phyloP scores from a whole-genome alignment of 768 basidiomycete species.

The Clitopilus passeckerianus region DNA sequence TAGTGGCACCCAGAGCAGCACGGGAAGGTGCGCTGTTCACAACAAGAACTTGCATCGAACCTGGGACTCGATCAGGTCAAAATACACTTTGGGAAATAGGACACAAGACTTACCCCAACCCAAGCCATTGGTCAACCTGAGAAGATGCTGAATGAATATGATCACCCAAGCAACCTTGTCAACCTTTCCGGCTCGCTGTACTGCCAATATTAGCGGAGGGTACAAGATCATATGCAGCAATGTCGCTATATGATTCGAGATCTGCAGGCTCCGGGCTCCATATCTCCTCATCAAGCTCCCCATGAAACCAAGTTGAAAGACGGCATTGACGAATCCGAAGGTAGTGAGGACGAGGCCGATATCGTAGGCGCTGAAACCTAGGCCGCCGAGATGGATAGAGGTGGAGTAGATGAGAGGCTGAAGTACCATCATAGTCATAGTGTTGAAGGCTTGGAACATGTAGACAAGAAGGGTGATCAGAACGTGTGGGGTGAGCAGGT shows the following conservation, averaged over 20 bases:
- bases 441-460: constrained; percentile 45
- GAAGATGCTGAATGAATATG: constrained; percentile 25
- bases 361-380: constrained; percentile 48
- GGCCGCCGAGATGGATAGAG: constrained; percentile 54
- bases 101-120: constrained; percentile 27
- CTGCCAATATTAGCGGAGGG: constrained; percentile 28
- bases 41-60: constrained; percentile 48
- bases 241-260: constrained; percentile 22
- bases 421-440: constrained; percentile 52
- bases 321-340: constrained; percentile 49
- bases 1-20: constrained; percentile 51
- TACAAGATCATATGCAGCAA: constrained; percentile 23
- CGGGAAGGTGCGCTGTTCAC: constrained; percentile 47
- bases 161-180: constrained; percentile 24
- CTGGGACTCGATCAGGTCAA: constrained; percentile 22
- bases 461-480: constrained; percentile 51
- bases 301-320: constrained; percentile 51
- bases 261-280: constrained; percentile 46
- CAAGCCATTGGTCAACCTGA: constrained; percentile 20
- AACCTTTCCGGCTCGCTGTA: constrained; percentile 24
- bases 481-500: constrained; percentile 40
- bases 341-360: constrained; percentile 54
- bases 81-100: not conserved
- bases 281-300: constrained; percentile 39
- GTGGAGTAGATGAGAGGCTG: constrained; percentile 65